Percentiles rank a stretch among this genome's conserved stretches.
Conservation (phyloP, 2,329 filamentous ascomycete species). For the Aspergillus luchuensis region DNA sequence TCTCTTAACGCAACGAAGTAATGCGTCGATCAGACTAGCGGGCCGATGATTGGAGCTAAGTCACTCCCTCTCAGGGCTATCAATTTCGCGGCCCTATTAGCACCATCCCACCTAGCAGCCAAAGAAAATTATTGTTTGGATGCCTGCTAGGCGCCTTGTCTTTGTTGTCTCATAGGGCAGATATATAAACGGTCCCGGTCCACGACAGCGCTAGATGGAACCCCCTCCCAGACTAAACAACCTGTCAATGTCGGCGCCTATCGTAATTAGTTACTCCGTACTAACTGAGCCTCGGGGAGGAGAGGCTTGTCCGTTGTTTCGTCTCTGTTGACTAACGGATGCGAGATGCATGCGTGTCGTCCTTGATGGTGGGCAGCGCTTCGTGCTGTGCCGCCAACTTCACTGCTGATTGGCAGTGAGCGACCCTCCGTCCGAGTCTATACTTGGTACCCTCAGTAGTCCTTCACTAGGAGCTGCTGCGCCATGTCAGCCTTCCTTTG, state of each 20-base stretch:
- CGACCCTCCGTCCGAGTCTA: background rate
- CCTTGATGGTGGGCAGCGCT: background rate
- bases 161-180: background rate
- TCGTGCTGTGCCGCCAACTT: constrained; percentile 1
- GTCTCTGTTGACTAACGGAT: background rate
- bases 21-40: constrained; percentile 5
- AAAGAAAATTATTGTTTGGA: background rate
- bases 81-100: background rate
- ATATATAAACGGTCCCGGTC: background rate
- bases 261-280: background rate
- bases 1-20: background rate
- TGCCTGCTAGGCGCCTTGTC: background rate
- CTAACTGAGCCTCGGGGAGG: background rate
- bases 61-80: background rate
- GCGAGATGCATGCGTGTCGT: constrained; percentile 3
- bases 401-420: background rate
- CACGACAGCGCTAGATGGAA: constrained; percentile 2
- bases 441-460: constrained; percentile 4
- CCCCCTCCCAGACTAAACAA: background rate
- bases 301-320: background rate
- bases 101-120: background rate
- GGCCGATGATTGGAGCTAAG: constrained; percentile 5
- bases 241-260: background rate
- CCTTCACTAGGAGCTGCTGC: constrained; percentile 20
- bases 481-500: constrained; percentile 24